Conservation (phyloP, 2,329 filamentous ascomycete species). For the Neonectria punicea region DNA sequence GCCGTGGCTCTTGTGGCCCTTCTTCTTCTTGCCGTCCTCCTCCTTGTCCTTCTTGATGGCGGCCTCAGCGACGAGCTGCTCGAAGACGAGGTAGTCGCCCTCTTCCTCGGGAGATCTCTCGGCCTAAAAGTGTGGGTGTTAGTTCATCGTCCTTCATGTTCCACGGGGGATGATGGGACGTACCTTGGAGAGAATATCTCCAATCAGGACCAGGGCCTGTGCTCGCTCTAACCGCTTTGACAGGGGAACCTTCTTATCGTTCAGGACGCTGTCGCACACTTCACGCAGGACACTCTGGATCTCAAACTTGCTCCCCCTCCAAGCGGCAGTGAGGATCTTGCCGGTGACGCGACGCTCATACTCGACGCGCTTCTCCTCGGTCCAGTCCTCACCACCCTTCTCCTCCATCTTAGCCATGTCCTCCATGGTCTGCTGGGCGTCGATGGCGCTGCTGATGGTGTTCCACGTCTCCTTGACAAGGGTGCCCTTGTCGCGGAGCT, state of each 20-base stretch:
- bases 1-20: conserved; percentile 59
- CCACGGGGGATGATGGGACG: conserved; percentile 35
- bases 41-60: conserved; percentile 95
- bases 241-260: conserved; percentile 80
- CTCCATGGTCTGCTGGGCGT: conserved; percentile 98
- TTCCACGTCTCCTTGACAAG: conserved; percentile 99
- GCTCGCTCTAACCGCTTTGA: conserved; percentile 91
- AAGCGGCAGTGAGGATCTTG: conserved; percentile 97
- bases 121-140: conserved; percentile 64
- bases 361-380: conserved; percentile 94
- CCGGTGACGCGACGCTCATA: conserved; percentile 96
- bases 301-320: conserved; percentile 96
- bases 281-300: conserved; percentile 96
- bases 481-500: conserved; percentile 95
- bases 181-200: conserved; percentile 90
- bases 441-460: conserved; percentile 94
- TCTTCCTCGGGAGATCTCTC: conserved; percentile 93
- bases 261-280: conserved; percentile 89
- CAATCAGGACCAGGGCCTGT: conserved; percentile 87
- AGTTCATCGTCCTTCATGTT: conserved; percentile 14
- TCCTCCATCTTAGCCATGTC: conserved; percentile 98
- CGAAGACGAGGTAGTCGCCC: conserved; percentile 98
- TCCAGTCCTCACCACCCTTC: conserved; percentile 96
- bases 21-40: conserved; percentile 73
- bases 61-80: conserved; percentile 96